Base-by-base conservation (phyloP, 306 rosid species). In the Cucurbita maxima region DNA sequence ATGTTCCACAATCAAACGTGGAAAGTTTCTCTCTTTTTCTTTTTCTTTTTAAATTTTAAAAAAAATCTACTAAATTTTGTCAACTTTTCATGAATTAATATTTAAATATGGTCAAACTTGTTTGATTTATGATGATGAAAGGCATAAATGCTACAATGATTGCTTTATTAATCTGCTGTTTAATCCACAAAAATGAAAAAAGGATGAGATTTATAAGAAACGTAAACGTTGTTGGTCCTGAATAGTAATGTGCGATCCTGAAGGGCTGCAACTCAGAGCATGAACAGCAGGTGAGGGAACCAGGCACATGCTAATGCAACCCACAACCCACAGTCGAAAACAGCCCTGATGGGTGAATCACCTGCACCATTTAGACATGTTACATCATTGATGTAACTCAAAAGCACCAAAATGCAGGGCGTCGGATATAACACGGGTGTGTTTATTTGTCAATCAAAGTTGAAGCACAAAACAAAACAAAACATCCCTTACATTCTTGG, bases 391-490 rank as follows among this genome's bases (percentile, higher is more conserved):
- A 64, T 64, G 72, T 41, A 43, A 64, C 72, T 64, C 53, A 9
- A 44, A 18, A 64, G 25, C 52, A 64, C n/a, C 9, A 43, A 61
- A 38, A 37, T 64, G 16, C 16, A 41, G 71, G 52, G 18, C 16
- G 71, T 1, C 5, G 25, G n/a, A 50, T 50, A 62, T 38, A n/a
- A 62, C 70, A 66, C 72, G 51, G 56, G n/a, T 7, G 55, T 68
- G 73, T 47, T 68, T 68, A 45, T 47, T 68, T 68, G 73, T 68
- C 73, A 25, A 68, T 47, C 73, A 47, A 68, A 68, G 73, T 47
- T 22, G 56, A 68, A 68, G 22, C 73, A 68, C 2, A 36, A 73
- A 30, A 30, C 34, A 30, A 30, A 30, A 30, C 34, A 30, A 30
- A 30, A 30, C 34, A 30, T 30, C 34, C 34, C 34, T 30, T 30